These are phyloP conservation scores for Fusarium dlaminii DNA, from an alignment of 2,329 filamentous ascomycete species.

Conservation along the genomic window DNA sequence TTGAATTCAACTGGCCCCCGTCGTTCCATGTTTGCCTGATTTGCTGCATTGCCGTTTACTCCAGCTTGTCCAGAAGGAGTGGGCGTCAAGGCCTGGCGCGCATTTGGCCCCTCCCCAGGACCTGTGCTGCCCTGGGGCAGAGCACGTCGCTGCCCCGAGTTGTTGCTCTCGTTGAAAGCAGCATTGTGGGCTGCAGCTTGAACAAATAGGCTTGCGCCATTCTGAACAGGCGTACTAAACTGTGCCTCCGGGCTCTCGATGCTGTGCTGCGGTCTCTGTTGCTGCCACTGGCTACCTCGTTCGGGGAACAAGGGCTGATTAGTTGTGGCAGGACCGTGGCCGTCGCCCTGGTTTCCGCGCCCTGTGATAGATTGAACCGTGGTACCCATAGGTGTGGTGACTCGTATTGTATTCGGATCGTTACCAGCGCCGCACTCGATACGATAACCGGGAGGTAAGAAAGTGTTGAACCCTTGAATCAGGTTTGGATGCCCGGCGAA, in stretches of 20 bases:
- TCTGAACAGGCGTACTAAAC: slow-evolving; percentile 68
- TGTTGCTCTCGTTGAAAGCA: slow-evolving; percentile 45
- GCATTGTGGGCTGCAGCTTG: slow-evolving; percentile 52
- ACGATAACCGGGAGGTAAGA: slow-evolving; percentile 91
- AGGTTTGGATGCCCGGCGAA: slow-evolving; percentile 95
- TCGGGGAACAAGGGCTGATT: slow-evolving; percentile 59
- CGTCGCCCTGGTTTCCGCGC: slow-evolving; percentile 59
- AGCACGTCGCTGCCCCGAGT: slow-evolving; percentile 45
- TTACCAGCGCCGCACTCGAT: slow-evolving; percentile 96
- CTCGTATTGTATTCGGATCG: slow-evolving; percentile 94
- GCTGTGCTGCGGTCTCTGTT: slow-evolving; percentile 65
- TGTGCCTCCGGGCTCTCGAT: slow-evolving; percentile 70
- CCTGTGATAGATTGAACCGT: slow-evolving; percentile 86
- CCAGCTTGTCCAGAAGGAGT: slow-evolving; percentile 67
- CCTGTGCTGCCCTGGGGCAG: slow-evolving; percentile 45
- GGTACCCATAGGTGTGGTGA: slow-evolving; percentile 97
- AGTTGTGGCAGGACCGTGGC: slow-evolving; percentile 49
- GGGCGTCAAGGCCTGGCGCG: slow-evolving; percentile 67
- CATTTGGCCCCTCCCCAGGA: slow-evolving; percentile 55
- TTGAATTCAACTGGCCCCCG: slow-evolving; percentile 98
- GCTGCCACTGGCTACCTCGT: slow-evolving; percentile 64
- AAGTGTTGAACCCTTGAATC: slow-evolving; percentile 98
- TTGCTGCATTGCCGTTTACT: slow-evolving; percentile 68
- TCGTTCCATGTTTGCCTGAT: slow-evolving; percentile 77
- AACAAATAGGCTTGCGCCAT: slow-evolving; percentile 59